phyloP scores from a whole-genome alignment of 1,284 basidiomycete genomes.

The Trichosporon sp. region DNA sequence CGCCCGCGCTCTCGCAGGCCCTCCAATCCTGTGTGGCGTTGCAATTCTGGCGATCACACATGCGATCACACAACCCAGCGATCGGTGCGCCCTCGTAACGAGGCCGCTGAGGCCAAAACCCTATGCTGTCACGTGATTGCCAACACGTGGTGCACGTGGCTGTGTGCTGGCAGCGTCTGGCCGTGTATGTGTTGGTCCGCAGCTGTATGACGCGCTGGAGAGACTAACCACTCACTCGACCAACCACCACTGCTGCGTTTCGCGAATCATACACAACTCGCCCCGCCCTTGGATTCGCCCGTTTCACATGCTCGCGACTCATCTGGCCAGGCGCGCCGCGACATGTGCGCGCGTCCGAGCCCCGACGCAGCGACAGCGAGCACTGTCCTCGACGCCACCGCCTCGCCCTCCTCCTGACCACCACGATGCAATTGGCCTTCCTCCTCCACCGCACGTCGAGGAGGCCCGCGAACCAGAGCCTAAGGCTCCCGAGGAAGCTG shows the following conservation, averaged over 20 bases:
- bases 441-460: background rate
- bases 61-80: background rate
- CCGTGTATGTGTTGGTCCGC: background rate
- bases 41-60: background rate
- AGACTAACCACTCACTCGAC: background rate
- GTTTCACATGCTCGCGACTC: background rate
- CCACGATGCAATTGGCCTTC: background rate
- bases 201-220: background rate
- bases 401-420: background rate
- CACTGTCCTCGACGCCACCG: background rate
- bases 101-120: background rate
- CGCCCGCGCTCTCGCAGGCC: background rate
- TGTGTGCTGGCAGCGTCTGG: background rate
- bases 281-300: background rate
- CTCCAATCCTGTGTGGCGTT: background rate
- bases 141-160: background rate
- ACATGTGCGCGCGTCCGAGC: background rate
- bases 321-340: background rate
- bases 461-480: background rate
- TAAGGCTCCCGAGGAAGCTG: background rate
- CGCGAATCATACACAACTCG: background rate
- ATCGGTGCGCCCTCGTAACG: background rate
- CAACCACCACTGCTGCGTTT: background rate
- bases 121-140: background rate
- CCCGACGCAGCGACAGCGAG: background rate